These are phyloP conservation scores for Leptosphaerulina australis DNA, from an alignment of 2,329 filamentous ascomycete species.

Conservation along the genomic window DNA sequence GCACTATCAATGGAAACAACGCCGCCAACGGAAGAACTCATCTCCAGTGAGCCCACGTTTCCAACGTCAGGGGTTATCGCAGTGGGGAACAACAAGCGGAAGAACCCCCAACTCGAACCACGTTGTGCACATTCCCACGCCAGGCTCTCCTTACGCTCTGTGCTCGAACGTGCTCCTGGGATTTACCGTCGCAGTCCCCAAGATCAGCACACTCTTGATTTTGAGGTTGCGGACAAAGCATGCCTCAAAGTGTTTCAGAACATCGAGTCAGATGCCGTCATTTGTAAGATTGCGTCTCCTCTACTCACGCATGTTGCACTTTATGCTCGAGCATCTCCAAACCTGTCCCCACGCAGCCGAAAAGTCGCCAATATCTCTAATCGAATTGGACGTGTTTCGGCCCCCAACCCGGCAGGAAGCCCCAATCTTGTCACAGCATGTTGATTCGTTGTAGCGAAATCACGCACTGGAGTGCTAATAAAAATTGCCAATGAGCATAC, in stretches of 20 bases:
- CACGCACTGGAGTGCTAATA: slow-evolving; percentile 1
- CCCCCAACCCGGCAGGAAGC: slow-evolving; percentile 6
- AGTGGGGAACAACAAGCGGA: slow-evolving; percentile 7
- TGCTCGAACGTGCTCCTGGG: slow-evolving; percentile 5
- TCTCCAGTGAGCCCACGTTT: not conserved
- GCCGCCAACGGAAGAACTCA: slow-evolving; percentile 1
- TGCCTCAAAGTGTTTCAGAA: not conserved
- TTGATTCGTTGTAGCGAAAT: slow-evolving; percentile 12
- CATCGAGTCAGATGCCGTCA: slow-evolving; percentile 6
- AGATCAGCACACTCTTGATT: slow-evolving; percentile 7
- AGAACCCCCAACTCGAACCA: slow-evolving; percentile 6
- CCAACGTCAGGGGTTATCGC: slow-evolving; percentile 1
- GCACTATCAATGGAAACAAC: slow-evolving; percentile 5
- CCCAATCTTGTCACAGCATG: slow-evolving; percentile 11
- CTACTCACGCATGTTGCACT: slow-evolving; percentile 6
- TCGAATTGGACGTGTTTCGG: slow-evolving; percentile 21
- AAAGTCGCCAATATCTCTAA: slow-evolving; percentile 19
- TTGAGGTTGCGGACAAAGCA: slow-evolving; percentile 1
- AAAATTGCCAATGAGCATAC: not conserved
- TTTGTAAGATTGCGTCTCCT: slow-evolving; percentile 16
- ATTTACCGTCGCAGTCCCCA: not conserved
- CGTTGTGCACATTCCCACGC: slow-evolving; percentile 10
- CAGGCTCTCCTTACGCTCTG: slow-evolving; percentile 1
- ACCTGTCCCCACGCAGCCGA: slow-evolving; percentile 3
- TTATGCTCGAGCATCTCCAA: slow-evolving; percentile 14